Evolutionary conservation across 148 eudicot species (phyloP), one percentile per base, ranked within the genome.

Genomic region (Rheum nobile): DNA sequence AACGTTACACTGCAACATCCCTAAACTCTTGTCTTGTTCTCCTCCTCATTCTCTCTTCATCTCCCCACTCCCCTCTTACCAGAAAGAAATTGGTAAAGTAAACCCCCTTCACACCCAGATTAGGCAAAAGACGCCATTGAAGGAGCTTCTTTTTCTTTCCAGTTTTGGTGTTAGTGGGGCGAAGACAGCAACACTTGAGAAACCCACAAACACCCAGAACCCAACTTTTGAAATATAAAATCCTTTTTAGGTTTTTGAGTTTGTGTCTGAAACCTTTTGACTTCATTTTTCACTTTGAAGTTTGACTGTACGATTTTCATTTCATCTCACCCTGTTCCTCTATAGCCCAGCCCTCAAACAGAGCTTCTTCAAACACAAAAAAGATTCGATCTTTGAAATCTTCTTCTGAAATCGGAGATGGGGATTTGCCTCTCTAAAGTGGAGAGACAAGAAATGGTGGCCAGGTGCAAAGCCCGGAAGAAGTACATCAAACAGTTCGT

Each of bases 401-500:
- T 54, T 54, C 61, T 54, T 0, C 61, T 22, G 0, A 1, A 63
- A 17, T 3, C 21, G 14, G 21, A 31, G 37, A 73, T 91, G 98
- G 98, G 98, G 54, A 81, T 97, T 63, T 91, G 93, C 72, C 83
- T 81, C 24, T 91, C 98, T 31, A 88, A 82, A 65, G 57, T 90
- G 50, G 95, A 91, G 50, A 83, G 87, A 48, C 92, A 91, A 81
- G 98, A 90, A 61, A 86, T 81, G 88, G 92, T 95, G 9, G 77
- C 90, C 2, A 82, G 98, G 81, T 95, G 98, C 68, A 90, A 84
- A 74, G 91, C 92, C 1, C 77, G 97, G 43, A 88, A 79, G 52
- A 72, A 88, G n/a, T 95, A 90, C 88, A 90, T 91, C 87, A 95
- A 94, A 77, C 88, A 87, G 38, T 81, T 91, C 7, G 88, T 88